Evolutionary conservation across 2,329 filamentous ascomycete genomes (phyloP).

Genomic region (Diaporthe capsici): DNA sequence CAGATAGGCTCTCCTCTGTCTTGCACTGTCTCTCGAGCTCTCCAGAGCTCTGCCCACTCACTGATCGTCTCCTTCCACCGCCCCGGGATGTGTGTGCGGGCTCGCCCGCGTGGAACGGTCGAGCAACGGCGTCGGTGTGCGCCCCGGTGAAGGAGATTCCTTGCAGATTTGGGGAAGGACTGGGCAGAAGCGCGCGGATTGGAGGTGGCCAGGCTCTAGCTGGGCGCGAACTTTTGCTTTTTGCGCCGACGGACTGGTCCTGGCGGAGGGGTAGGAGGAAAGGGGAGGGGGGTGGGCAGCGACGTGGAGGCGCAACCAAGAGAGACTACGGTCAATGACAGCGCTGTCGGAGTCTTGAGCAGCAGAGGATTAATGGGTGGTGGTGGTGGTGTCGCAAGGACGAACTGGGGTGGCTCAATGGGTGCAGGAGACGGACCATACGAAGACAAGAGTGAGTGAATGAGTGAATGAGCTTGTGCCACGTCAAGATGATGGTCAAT

Average conservation of each 20-base stretch:
- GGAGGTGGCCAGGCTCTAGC: constrained; percentile 5
- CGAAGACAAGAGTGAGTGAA: not conserved
- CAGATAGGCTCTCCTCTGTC: constrained; percentile 11
- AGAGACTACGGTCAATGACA: not conserved
- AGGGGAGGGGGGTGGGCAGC: not conserved
- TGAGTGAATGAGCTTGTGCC: constrained; percentile 36
- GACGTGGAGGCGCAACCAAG: constrained; percentile 1
- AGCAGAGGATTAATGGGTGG: not conserved
- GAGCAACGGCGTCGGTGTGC: constrained; percentile 22
- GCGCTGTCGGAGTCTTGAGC: constrained; percentile 9
- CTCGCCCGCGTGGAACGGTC: constrained; percentile 11
- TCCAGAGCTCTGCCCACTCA: constrained; percentile 16
- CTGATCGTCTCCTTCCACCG: constrained; percentile 4
- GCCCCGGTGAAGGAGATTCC: constrained; percentile 18
- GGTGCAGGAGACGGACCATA: not conserved
- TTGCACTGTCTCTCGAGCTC: constrained; percentile 3
- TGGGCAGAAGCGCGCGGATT: constrained; percentile 9
- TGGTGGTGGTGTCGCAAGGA: not conserved
- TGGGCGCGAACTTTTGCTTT: constrained; percentile 31
- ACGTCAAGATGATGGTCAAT: constrained; percentile 29
- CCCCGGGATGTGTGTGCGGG: constrained; percentile 26
- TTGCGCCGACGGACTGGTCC: constrained; percentile 31
- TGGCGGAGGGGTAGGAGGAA: constrained; percentile 2
- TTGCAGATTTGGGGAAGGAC: constrained; percentile 33
- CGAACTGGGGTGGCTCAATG: constrained; percentile 22